phyloP scores from a whole-genome alignment of 2,329 filamentous ascomycete species.

The Epichloe typhina region DNA sequence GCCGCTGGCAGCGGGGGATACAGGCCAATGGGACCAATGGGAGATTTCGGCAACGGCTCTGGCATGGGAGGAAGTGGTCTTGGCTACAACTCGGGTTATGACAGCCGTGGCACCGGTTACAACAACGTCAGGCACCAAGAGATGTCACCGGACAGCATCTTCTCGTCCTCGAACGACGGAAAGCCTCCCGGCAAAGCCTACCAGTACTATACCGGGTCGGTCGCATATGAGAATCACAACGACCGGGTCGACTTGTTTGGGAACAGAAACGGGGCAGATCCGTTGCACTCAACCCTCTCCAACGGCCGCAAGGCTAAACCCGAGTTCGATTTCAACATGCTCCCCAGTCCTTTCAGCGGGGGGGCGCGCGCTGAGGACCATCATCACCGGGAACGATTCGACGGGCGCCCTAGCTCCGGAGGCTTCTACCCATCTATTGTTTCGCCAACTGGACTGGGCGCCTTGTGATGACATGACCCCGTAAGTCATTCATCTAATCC shows the following conservation, averaged over 20 bases:
- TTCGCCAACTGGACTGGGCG: slow-evolving; percentile 27
- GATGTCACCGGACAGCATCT: slow-evolving; percentile 35
- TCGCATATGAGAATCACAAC: slow-evolving; percentile 34
- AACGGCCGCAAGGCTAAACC: slow-evolving; percentile 31
- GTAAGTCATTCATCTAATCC: background rate
- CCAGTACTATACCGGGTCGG: slow-evolving; percentile 39
- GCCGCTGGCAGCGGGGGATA: slow-evolving; percentile 46
- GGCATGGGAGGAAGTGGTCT: slow-evolving; percentile 23
- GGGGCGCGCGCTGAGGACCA: slow-evolving; percentile 19
- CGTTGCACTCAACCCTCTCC: slow-evolving; percentile 15
- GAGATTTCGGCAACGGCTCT: slow-evolving; percentile 16
- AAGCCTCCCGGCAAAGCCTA: slow-evolving; percentile 38
- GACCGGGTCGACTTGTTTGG: slow-evolving; percentile 40
- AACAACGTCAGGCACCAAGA: slow-evolving; percentile 34
- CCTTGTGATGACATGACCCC: slow-evolving; percentile 25
- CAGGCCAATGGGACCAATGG: slow-evolving; percentile 12
- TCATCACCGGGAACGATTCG: slow-evolving; percentile 34
- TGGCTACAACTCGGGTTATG: slow-evolving; percentile 15
- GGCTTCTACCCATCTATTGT: slow-evolving; percentile 41
- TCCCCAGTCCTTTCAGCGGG: slow-evolving; percentile 31
- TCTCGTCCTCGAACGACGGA: slow-evolving; percentile 34
- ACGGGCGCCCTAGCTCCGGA: slow-evolving; percentile 36
- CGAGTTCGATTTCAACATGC: slow-evolving; percentile 31
- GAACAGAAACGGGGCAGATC: slow-evolving; percentile 22
- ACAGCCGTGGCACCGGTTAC: slow-evolving; percentile 22